Evolutionary conservation across 73 alveolate species (phyloP).

Genomic region (Paraurostyla sp.): DNA sequence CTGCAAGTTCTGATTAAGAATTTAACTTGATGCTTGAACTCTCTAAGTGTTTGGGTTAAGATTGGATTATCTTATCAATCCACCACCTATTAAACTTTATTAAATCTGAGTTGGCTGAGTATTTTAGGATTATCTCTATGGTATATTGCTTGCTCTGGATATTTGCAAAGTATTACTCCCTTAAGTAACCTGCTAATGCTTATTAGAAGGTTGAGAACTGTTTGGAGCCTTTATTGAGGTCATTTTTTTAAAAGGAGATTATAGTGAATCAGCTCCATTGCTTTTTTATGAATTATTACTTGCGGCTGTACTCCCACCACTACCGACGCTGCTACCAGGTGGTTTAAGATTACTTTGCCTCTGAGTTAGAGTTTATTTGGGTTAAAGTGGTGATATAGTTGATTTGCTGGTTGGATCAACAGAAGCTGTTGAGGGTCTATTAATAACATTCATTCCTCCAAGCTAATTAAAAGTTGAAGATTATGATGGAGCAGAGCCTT

Average conservation of each 20-base stretch:
- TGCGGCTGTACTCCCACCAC: too few relatives aligned
- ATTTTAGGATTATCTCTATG: not conserved
- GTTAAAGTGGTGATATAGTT: not conserved
- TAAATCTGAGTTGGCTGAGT: not conserved
- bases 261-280: too few relatives aligned
- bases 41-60: not conserved
- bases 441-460: not conserved
- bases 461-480: not conserved
- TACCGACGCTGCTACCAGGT: too few relatives aligned
- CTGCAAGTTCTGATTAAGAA: not conserved
- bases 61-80: not conserved
- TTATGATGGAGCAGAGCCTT: not conserved
- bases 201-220: too few relatives aligned
- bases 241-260: too few relatives aligned
- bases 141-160: not conserved
- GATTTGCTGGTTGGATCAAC: not conserved
- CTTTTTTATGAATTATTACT: too few relatives aligned
- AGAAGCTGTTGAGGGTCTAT: not conserved
- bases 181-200: too few relatives aligned
- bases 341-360: not conserved
- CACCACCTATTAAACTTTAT: not conserved
- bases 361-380: not conserved
- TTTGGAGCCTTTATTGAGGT: too few relatives aligned
- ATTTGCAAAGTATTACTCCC: not conserved
- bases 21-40: not conserved